A percentile compares a stretch with the other conserved stretches of the same genome.
These are phyloP conservation scores for Claviceps lovelessii DNA, from an alignment of 2,329 filamentous ascomycete species.

Conservation along the genomic window DNA sequence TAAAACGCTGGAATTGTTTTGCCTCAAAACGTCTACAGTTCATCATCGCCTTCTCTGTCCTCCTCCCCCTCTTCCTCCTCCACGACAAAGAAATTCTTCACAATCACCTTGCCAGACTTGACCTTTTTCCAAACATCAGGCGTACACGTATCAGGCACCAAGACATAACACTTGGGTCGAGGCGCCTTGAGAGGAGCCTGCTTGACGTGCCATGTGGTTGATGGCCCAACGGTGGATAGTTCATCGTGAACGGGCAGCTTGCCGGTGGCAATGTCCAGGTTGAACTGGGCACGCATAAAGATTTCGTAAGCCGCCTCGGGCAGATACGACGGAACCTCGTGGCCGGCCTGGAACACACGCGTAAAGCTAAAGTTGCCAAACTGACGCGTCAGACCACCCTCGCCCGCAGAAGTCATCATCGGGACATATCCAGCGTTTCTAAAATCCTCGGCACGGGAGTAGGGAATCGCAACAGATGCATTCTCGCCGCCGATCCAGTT, in stretches of 20 bases:
- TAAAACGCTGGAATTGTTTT: too few relatives aligned
- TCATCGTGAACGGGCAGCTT: slow-evolving; percentile 32
- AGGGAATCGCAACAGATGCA: slow-evolving; percentile 48
- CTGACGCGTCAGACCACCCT: slow-evolving; percentile 57
- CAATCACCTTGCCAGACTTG: slow-evolving; percentile 32
- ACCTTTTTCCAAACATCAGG: slow-evolving; percentile 38
- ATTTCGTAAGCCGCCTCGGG: slow-evolving; percentile 41
- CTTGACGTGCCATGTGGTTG: slow-evolving; percentile 43
- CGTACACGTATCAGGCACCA: slow-evolving; percentile 41
- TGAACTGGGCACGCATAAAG: slow-evolving; percentile 43
- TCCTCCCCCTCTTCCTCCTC: slow-evolving; percentile 1
- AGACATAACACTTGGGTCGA: slow-evolving; percentile 43
- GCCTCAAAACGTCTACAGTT: background rate
- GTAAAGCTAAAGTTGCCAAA: slow-evolving; percentile 58
- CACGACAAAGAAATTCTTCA: slow-evolving; percentile 25
- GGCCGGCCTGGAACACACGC: slow-evolving; percentile 50
- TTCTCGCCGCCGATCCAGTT: slow-evolving; percentile 59
- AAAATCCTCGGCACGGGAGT: slow-evolving; percentile 31
- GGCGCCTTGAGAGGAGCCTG: slow-evolving; percentile 33
- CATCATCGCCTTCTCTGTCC: background rate
- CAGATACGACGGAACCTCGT: slow-evolving; percentile 46
- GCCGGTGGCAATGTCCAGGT: slow-evolving; percentile 40
- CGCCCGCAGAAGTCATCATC: slow-evolving; percentile 47
- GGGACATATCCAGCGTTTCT: slow-evolving; percentile 53
- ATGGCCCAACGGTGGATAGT: slow-evolving; percentile 38